Percentiles rank a stretch among this genome's conserved stretches.
Evolutionary conservation across 352 stramenopile species (phyloP).

Genomic region (Phytophthora meadii): DNA sequence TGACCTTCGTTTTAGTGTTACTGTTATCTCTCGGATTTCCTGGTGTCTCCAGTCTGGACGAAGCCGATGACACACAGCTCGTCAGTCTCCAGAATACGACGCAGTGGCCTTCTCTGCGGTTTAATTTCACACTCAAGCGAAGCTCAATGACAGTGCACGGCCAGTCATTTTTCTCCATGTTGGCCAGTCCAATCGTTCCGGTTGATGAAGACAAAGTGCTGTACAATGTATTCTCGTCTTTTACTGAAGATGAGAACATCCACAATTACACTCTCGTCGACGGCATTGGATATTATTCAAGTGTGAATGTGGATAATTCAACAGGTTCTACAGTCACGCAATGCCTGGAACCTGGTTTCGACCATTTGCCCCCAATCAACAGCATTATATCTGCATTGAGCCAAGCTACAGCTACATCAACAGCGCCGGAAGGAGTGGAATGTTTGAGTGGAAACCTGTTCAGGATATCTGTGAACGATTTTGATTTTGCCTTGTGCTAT

Average conservation of each 20-base stretch:
- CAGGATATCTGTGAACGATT: slow-evolving; percentile 8
- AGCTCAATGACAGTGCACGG: slow-evolving; percentile 36
- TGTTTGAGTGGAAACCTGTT: slow-evolving; percentile 1
- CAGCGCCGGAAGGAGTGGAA: background rate
- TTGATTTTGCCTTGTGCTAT: slow-evolving; percentile 13
- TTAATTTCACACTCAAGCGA: slow-evolving; percentile 41
- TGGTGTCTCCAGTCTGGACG: background rate
- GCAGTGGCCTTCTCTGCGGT: slow-evolving; percentile 29
- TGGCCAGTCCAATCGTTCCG: slow-evolving; percentile 20
- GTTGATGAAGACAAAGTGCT: slow-evolving; percentile 12
- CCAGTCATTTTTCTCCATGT: slow-evolving; percentile 23
- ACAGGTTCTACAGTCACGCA: background rate
- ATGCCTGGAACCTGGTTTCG: slow-evolving; percentile 4
- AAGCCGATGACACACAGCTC: too few species aligned
- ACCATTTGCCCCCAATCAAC: slow-evolving; percentile 10
- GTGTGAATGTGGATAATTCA: background rate
- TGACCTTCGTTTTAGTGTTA: background rate
- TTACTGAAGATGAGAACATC: slow-evolving; percentile 10
- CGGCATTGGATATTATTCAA: slow-evolving; percentile 4
- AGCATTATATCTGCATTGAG: slow-evolving; percentile 7
- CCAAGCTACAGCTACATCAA: background rate
- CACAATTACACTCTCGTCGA: slow-evolving; percentile 38
- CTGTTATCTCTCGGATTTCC: background rate
- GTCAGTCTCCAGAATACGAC: background rate
- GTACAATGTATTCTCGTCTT: slow-evolving; percentile 29